Conservation (phyloP, 371 early-diverging fungal genomes). For the Mortierella sp. region DNA sequence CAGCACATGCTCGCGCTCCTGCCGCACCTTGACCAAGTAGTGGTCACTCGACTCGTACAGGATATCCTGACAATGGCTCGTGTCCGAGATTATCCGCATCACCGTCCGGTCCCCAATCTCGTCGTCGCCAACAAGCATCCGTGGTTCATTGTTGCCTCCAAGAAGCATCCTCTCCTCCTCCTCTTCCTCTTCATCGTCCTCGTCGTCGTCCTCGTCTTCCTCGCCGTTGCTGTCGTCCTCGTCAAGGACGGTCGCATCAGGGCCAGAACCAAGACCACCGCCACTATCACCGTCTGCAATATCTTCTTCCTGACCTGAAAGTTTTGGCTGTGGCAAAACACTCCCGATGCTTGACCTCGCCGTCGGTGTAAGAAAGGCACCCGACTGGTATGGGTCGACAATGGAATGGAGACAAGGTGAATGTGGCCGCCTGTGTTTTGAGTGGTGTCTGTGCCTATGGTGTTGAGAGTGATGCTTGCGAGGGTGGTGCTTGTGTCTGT, state of each 20-base stretch:
- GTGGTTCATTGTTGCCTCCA: too few relatives aligned
- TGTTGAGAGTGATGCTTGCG: neutral
- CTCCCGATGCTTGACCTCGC: neutral
- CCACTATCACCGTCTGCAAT: too few relatives aligned
- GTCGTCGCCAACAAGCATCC: neutral
- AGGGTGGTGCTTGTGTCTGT: neutral
- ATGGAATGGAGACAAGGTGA: neutral
- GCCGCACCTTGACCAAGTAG: slow-evolving; percentile 21
- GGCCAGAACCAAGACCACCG: neutral
- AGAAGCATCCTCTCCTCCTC: neutral
- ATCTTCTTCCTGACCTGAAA: neutral
- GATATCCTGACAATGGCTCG: slow-evolving; percentile 54
- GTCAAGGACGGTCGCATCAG: neutral
- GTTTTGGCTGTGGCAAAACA: neutral
- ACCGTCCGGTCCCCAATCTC: slow-evolving; percentile 11
- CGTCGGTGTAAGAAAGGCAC: neutral
- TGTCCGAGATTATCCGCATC: slow-evolving; percentile 41
- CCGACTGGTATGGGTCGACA: neutral
- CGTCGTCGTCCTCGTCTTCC: neutral
- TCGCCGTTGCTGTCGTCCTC: neutral
- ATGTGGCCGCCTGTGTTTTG: neutral
- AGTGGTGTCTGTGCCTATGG: neutral
- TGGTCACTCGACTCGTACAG: slow-evolving; percentile 46
- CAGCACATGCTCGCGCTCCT: slow-evolving; percentile 39
- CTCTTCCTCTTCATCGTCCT: neutral